phyloP scores from a whole-genome alignment of 331 rosid species.

The Pyracantha coccinea region DNA sequence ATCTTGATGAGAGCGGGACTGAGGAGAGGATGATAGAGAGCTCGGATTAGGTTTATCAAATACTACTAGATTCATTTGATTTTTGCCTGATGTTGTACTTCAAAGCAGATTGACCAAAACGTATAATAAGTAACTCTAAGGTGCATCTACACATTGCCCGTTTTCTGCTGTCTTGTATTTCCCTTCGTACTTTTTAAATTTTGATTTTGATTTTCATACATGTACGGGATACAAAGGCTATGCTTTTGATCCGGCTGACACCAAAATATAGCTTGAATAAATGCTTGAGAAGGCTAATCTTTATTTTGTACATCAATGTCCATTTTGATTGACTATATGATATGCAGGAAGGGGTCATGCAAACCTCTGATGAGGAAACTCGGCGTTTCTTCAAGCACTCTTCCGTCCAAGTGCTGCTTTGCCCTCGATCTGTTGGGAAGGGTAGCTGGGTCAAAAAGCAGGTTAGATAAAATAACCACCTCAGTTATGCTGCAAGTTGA shows the following conservation, averaged over 20 bases:
- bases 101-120: background rate
- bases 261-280: background rate
- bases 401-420: conserved; percentile 68
- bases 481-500: background rate
- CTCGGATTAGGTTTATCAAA: too few species aligned
- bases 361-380: conserved; percentile 76
- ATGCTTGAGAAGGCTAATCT: background rate
- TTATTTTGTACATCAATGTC: background rate
- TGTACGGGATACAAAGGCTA: background rate
- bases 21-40: too few species aligned
- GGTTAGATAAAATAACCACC: conserved; percentile 26
- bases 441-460: conserved; percentile 59
- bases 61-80: background rate
- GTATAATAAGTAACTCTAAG: background rate
- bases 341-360: conserved; percentile 62
- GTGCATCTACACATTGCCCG: background rate
- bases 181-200: background rate
- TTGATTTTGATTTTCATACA: background rate
- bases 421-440: conserved; percentile 74
- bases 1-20: too few species aligned
- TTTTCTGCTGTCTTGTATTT: background rate
- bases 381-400: conserved; percentile 75
- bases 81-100: background rate
- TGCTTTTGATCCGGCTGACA: background rate
- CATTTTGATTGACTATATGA: conserved; percentile 7